Base-by-base conservation (phyloP, 2,329 filamentous ascomycete species). In the Alternaria infectoria region DNA sequence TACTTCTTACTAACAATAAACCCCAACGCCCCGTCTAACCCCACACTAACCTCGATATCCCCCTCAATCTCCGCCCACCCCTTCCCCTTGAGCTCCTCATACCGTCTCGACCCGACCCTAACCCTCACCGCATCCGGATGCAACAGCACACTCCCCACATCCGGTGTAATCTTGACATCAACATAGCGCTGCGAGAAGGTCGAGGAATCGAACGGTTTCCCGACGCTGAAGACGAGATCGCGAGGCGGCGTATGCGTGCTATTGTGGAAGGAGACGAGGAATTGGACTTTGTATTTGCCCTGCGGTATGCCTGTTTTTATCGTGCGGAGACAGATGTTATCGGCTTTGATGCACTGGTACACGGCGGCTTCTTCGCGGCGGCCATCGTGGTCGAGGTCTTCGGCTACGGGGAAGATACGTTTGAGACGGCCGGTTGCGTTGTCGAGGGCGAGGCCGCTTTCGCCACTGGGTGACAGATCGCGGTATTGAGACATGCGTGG, bases 51-150 rank as follows among this genome's bases (percentile, higher is more conserved):
- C 25, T 78, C 75, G 8, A 78, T 67, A 67, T 81, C 77, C 5
- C 78, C 79, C 57, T 76, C 74, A 56, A 81, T 72, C 65, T 81
- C 79, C 13, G 76, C 23, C 79, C 79, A 81, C 6, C 76, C 73
- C 40, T 75, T 78, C 0, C 76, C 75, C 40, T 68, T 74, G 13
- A 58, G 56, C 54, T 76, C 72, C n/a, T 68, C 61, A 55, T 77
- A 77, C 44, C 79, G 51, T 21, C 61, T 56, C 26, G 61, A 68
- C 0, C 79, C 78, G 0, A 81, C 74, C 1, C 79, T 58, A 3
- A 80, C 78, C 10, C 79, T 64, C 8, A 81, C 76, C 0, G 79
- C 78, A 63, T 81, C 79, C 0, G 79, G 79, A 58, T 79, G 72
- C 15, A 81, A 60, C 52, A 81, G 59, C 19, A 80, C 78, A 1